These are phyloP conservation scores for Solanum sitiens DNA, from an alignment of 257 asterid species.

Conservation along the genomic window DNA sequence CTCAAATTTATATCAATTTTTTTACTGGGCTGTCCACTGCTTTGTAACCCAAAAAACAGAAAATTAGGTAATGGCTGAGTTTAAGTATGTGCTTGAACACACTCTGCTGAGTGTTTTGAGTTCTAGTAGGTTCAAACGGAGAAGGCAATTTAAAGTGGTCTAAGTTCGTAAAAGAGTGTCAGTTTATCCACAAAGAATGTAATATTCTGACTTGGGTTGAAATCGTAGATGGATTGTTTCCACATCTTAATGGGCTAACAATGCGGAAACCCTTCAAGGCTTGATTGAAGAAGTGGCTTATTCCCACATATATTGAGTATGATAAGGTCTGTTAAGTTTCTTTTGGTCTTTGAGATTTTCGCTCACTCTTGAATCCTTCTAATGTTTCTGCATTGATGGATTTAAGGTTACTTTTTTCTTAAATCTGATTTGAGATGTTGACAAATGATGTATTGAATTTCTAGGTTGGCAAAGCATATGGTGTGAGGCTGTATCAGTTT, in stretches of 20 bases:
- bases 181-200: slow-evolving; percentile 47
- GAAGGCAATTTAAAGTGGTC: slow-evolving; percentile 34
- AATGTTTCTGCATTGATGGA: slow-evolving; percentile 56
- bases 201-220: slow-evolving; percentile 89
- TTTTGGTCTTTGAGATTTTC: slow-evolving; percentile 46
- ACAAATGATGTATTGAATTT: slow-evolving; percentile 79
- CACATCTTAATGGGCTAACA: slow-evolving; percentile 91
- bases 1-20: neutral
- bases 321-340: slow-evolving; percentile 84
- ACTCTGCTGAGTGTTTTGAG: neutral
- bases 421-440: slow-evolving; percentile 71
- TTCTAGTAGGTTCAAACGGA: slow-evolving; percentile 10
- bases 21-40: neutral
- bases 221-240: slow-evolving; percentile 96
- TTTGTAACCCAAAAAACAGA: neutral
- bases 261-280: slow-evolving; percentile 87
- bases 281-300: slow-evolving; percentile 74
- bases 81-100: neutral
- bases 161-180: slow-evolving; percentile 33
- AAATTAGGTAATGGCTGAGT: neutral
- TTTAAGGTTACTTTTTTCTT: slow-evolving; percentile 59
- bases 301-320: slow-evolving; percentile 49
- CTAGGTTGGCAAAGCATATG: slow-evolving; percentile 98
- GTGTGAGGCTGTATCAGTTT: slow-evolving; percentile 97
- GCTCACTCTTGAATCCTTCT: slow-evolving; percentile 51